A percentile compares a stretch with the other conserved stretches of the same genome.
phyloP scores from a whole-genome alignment of 768 basidiomycete species.

The Suillus cothurnatus region DNA sequence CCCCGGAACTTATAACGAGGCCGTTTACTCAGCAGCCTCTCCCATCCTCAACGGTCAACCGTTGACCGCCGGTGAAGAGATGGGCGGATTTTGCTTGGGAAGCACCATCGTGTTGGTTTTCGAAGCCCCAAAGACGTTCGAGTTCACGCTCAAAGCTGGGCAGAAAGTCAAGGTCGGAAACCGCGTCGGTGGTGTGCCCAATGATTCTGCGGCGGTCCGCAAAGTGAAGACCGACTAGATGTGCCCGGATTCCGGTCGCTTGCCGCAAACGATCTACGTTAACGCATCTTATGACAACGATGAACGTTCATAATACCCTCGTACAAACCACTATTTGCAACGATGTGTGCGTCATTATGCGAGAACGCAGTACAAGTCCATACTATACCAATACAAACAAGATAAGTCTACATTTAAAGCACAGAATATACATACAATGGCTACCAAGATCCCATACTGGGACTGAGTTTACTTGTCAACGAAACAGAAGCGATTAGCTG shows the following conservation, averaged over 20 bases:
- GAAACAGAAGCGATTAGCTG: neutral
- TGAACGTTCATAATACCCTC: conserved; percentile 14
- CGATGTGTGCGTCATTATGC: conserved; percentile 9
- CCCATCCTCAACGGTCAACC: conserved; percentile 87
- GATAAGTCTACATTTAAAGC: conserved; percentile 8
- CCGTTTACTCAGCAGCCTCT: conserved; percentile 86
- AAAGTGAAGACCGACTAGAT: conserved; percentile 37
- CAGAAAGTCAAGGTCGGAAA: conserved; percentile 89
- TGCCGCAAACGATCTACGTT: neutral
- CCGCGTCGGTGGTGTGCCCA: conserved; percentile 60
- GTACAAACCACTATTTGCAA: conserved; percentile 11
- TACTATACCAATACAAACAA: conserved; percentile 10
- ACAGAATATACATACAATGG: conserved; percentile 12
- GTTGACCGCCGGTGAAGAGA: conserved; percentile 84
- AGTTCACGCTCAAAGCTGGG: conserved; percentile 74
- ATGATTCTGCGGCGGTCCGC: conserved; percentile 26
- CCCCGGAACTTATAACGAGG: conserved; percentile 88
- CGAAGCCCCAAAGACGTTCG: conserved; percentile 86
- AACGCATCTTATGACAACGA: conserved; percentile 10
- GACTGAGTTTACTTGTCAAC: neutral
- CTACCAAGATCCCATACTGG: conserved; percentile 26
- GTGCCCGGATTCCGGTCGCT: neutral
- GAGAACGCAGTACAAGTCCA: conserved; percentile 8
- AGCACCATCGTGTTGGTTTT: conserved; percentile 97
- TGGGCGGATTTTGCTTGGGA: conserved; percentile 96